Evolutionary conservation across 2,329 filamentous ascomycete species (phyloP).

Genomic region (Botrytis tulipae): DNA sequence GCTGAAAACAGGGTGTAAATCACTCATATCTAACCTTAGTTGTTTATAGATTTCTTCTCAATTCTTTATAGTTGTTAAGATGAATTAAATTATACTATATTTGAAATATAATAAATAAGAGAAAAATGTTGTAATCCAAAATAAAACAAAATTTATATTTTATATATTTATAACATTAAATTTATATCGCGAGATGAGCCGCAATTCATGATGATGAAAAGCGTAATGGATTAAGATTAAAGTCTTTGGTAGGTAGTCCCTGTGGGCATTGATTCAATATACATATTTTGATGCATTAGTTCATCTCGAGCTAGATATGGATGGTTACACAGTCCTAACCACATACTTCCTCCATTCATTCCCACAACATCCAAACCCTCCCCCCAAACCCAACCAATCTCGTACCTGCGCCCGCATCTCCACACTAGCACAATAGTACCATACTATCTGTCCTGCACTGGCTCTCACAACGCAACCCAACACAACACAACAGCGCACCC

Average conservation of each 20-base stretch:
- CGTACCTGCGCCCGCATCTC: conserved; percentile 1
- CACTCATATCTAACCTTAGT: too few species aligned
- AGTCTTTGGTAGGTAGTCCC: background rate
- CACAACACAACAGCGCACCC: background rate
- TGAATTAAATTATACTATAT: too few species aligned
- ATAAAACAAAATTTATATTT: too few species aligned
- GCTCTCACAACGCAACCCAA: background rate
- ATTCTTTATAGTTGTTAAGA: too few species aligned
- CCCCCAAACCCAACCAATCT: background rate
- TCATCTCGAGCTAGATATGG: background rate
- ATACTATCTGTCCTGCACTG: background rate
- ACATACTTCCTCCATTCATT: background rate
- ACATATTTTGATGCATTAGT: background rate
- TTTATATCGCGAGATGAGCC: too few species aligned
- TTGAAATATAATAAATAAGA: too few species aligned
- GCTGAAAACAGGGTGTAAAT: too few species aligned
- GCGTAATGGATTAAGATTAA: background rate
- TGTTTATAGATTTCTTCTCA: too few species aligned
- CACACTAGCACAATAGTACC: background rate
- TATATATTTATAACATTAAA: too few species aligned
- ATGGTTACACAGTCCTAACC: background rate
- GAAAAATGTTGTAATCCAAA: too few species aligned
- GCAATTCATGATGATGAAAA: background rate
- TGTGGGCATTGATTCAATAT: background rate
- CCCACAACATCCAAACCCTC: background rate